A percentile compares a stretch with the other conserved stretches of the same genome.
These are phyloP conservation scores for Agrocybe chaxingu DNA, from an alignment of 768 basidiomycete species.

Conservation along the genomic window DNA sequence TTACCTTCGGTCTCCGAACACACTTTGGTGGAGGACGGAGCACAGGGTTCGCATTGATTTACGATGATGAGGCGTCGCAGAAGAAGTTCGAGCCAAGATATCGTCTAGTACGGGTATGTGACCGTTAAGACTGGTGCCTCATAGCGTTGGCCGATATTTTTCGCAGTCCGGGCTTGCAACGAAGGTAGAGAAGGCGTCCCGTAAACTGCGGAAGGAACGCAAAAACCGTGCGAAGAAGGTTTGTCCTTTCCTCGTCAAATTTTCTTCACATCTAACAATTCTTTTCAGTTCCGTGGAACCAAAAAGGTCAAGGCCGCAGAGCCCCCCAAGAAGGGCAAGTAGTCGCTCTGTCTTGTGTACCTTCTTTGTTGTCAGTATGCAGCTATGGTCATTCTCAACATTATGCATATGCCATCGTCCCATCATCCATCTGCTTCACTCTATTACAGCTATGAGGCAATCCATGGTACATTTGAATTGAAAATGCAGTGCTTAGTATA, in stretches of 20 bases:
- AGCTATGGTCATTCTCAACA: slow-evolving; percentile 27
- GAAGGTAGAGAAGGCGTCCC: slow-evolving; percentile 89
- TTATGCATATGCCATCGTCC: slow-evolving; percentile 18
- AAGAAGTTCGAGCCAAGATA: slow-evolving; percentile 97
- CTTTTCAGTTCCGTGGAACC: slow-evolving; percentile 81
- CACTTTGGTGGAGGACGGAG: slow-evolving; percentile 98
- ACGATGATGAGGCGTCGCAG: slow-evolving; percentile 93
- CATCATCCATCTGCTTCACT: not conserved
- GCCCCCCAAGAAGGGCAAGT: slow-evolving; percentile 90
- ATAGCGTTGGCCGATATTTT: slow-evolving; percentile 1
- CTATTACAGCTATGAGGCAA: not conserved
- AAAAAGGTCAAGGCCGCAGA: slow-evolving; percentile 94
- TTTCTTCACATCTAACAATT: slow-evolving; percentile 9
- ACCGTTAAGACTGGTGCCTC: not conserved
- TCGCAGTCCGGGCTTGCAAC: slow-evolving; percentile 59
- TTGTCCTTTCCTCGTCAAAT: not conserved
- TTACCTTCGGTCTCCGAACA: slow-evolving; percentile 92
- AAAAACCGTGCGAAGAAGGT: slow-evolving; percentile 99
- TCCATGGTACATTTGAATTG: slow-evolving; percentile 3
- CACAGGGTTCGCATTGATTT: slow-evolving; percentile 96
- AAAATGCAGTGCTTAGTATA: slow-evolving; percentile 15
- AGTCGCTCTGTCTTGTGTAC: slow-evolving; percentile 31
- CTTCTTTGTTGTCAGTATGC: slow-evolving; percentile 25
- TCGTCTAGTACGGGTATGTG: slow-evolving; percentile 88
- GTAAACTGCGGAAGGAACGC: slow-evolving; percentile 98